Base-by-base conservation (phyloP, 345 rosid species). In the Eutrema japonicum region DNA sequence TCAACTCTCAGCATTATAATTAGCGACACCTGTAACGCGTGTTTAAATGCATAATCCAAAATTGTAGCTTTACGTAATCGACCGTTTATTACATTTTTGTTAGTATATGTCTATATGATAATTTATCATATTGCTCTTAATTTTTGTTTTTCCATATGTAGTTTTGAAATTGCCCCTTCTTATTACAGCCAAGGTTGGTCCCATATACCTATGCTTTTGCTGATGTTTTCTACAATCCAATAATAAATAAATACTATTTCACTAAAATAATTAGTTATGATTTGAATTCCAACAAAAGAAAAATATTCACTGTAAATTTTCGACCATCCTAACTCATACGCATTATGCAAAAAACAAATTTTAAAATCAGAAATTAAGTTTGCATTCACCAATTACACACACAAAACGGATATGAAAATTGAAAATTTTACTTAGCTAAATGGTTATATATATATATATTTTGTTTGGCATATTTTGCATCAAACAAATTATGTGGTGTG, bases 1-100 rank as follows among this genome's bases (percentile, higher is more conserved):
- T n/a, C n/a, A n/a, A 66, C 78, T 50, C 42, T 68, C 74, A 43
- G 3, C 22, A 26, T 68, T 35, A 35, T 42, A 75, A 51, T 1
- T 36, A 43, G 56, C 10, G 74, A 68, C 79, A 75, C 79, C 64
- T 68, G 79, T 75, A 61, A 75, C 74, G 79, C 79, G 74, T 58
- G 64, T 75, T 75, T 45, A 61, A 29, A 27, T 13, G 22, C 50
- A 68, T 68, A 63, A 68, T 68, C 74, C 70, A 62, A 59, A 75
- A 75, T 43, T 54, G 35, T 68, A 36, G 70, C 49, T 68, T 52
- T 68, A 40, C 27, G 35, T 75, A 33, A 68, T 49, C 61, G 55
- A 61, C 78, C 48, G 27, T 75, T 75, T 75, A 53, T 55, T 37
- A 57, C 55, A 57, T 56, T 69, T 59, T 35, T 53, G 36, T 16